Evolutionary conservation across 805 yeast species (phyloP).

Genomic region (Debaryomyces prosopidis): DNA sequence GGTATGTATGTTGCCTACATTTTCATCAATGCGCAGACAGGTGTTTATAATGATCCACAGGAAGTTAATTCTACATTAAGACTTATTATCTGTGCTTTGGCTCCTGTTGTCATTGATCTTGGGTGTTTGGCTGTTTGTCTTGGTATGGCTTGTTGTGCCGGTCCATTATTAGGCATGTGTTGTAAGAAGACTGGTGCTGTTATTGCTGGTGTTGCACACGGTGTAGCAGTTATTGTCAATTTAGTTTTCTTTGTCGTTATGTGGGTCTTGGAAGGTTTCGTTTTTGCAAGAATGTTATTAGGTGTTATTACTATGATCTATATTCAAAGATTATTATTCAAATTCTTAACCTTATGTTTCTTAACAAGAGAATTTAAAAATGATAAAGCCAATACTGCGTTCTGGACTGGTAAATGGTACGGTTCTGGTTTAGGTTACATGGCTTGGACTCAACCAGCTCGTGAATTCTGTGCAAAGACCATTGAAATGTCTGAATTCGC

Average conservation of each 20-base stretch:
- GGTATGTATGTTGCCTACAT: constrained; percentile 77
- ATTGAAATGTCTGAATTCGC: constrained; percentile 95
- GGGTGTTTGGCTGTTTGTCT: constrained; percentile 80
- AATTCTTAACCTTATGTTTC: constrained; percentile 72
- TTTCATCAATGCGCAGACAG: constrained; percentile 82
- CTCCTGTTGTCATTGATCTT: constrained; percentile 86
- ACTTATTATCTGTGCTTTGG: constrained; percentile 78
- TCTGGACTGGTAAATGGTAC: constrained; percentile 99
- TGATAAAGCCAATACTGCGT: constrained; percentile 93
- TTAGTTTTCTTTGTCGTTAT: constrained; percentile 86
- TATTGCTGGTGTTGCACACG: constrained; percentile 94
- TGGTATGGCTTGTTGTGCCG: constrained; percentile 93
- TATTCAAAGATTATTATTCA: constrained; percentile 85
- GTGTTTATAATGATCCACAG: constrained; percentile 54
- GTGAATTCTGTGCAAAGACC: constrained; percentile 93
- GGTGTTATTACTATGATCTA: constrained; percentile 85
- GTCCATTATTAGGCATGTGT: constrained; percentile 91
- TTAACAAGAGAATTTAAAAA: constrained; percentile 95
- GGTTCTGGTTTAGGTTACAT: constrained; percentile 89
- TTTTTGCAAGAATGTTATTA: constrained; percentile 79
- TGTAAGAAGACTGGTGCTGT: constrained; percentile 97
- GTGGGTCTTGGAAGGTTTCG: constrained; percentile 97
- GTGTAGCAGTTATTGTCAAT: constrained; percentile 87
- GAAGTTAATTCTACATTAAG: constrained; percentile 70
- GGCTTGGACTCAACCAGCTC: constrained; percentile 93